Conservation (phyloP, 1,284 basidiomycete genomes). For the Boletus sp. region DNA sequence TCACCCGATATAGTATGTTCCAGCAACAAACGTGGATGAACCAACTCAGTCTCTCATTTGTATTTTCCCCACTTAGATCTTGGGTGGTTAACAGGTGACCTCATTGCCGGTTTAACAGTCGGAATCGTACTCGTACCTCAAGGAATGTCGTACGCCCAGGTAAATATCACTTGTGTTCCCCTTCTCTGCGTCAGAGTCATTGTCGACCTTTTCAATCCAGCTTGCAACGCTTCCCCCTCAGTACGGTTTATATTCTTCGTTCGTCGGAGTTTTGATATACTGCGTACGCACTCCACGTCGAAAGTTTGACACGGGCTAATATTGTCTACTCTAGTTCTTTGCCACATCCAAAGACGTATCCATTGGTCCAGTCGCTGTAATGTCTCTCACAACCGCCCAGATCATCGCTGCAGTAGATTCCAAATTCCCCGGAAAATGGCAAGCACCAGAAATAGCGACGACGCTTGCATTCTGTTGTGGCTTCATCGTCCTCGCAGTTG, state of each 20-base stretch:
- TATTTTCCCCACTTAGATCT: constrained; percentile 44
- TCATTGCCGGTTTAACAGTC: constrained; percentile 87
- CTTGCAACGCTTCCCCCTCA: constrained; percentile 83
- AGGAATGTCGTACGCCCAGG: constrained; percentile 78
- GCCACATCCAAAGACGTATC: constrained; percentile 95
- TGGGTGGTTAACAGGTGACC: constrained; percentile 74
- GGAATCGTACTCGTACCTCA: constrained; percentile 91
- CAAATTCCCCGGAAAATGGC: constrained; percentile 52
- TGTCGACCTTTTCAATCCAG: constrained; percentile 35
- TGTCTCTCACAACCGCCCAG: constrained; percentile 88
- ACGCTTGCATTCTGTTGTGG: constrained; percentile 87
- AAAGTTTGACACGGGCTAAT: constrained; percentile 11
- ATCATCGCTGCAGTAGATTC: constrained; percentile 68
- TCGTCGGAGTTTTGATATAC: constrained; percentile 82
- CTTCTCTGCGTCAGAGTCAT: neutral
- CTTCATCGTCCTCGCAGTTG: constrained; percentile 90
- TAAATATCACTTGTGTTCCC: constrained; percentile 23
- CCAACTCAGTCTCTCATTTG: neutral
- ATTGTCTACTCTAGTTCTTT: constrained; percentile 58
- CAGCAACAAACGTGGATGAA: neutral
- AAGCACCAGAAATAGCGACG: constrained; percentile 75
- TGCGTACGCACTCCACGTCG: constrained; percentile 50
- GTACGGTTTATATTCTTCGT: constrained; percentile 95
- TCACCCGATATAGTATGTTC: constrained; percentile 73
- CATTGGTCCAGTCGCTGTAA: constrained; percentile 95